Base-by-base conservation (phyloP, 495 filamentous ascomycete genomes). In the Penicillium goetzii region DNA sequence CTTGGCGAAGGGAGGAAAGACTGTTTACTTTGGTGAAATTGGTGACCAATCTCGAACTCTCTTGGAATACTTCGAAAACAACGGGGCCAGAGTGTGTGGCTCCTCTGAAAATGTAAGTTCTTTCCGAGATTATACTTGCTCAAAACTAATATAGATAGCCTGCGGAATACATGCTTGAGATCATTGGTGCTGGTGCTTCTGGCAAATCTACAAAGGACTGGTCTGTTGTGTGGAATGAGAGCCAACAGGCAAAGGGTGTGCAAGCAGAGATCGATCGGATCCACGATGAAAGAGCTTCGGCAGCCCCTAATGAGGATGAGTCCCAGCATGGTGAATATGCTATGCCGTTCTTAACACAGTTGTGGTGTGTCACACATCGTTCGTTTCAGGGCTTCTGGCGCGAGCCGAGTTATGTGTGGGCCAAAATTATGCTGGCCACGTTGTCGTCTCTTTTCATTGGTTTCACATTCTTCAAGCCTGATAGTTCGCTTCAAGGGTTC, bases 111-210 rank as follows among this genome's bases (percentile, higher is more conserved):
- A 84, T 62, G 95, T 97, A 89, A 88, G 73, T 6, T n/a, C 23
- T 14, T 28, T 11, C 25, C 0, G 17, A 4, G 19, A 11, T 8
- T 28, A 36, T 67, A 26, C 68, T 75, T 4, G 2, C 15, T 6
- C 10, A 56, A 74, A 38, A 36, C 52, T 36, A 21, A 55, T 32
- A 26, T 10, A 25, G 28, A 38, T 33, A 79, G 76, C 92, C 92
- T 26, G 93, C 93, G 15, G 93, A 97, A 74, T 96, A 91, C 86
- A 96, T 97, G 88, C 80, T 97, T 12, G 92, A 96, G 64, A 88
- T 91, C 58, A 94, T 92, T n/a, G 75, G 76, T 54, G 74, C 73
- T 10, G 76, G 73, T 56, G 72, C 76, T 23, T 71, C 74, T 23
- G 92, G 91, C 53, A 90, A 91, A 49, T 88, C 92, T 0, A 88